A percentile compares a stretch with the other conserved stretches of the same genome.
Evolutionary conservation across 306 rosid species (phyloP).

Genomic region (Quercus rubra): DNA sequence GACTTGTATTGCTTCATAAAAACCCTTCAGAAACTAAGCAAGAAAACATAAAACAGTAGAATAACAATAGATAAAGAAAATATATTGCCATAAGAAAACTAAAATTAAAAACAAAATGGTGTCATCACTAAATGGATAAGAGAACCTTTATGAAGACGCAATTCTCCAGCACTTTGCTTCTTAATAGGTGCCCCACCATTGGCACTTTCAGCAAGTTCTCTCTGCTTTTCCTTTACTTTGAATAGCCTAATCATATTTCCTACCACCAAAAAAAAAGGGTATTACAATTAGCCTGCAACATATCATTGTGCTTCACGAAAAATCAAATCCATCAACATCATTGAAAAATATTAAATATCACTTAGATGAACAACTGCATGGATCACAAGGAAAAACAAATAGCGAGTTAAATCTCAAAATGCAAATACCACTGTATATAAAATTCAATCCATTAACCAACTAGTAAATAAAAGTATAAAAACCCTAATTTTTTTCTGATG

Average conservation of each 20-base stretch:
- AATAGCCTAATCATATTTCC: constrained; percentile 84
- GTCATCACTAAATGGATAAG: background rate
- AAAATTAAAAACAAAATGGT: background rate
- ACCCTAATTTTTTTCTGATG: background rate
- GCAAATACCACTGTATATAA: background rate
- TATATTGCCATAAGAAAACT: background rate
- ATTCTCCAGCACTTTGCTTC: constrained; percentile 92
- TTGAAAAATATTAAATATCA: background rate
- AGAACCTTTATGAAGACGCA: constrained; percentile 92
- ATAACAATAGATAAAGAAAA: background rate
- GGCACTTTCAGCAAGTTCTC: constrained; percentile 79
- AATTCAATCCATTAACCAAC: background rate
- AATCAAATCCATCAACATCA: background rate
- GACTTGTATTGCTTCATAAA: background rate
- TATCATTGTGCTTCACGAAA: background rate
- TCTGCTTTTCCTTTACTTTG: constrained; percentile 91
- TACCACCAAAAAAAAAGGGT: constrained; percentile 12
- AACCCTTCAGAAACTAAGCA: background rate
- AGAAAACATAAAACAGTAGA: background rate
- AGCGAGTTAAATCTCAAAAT: background rate
- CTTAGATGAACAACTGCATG: background rate
- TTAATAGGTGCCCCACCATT: constrained; percentile 58
- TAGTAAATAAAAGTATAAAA: background rate
- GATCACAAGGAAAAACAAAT: background rate
- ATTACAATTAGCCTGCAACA: constrained; percentile 15